Conservation (phyloP, 371 early-diverging fungal genomes). For the Mucor velutinosus region DNA sequence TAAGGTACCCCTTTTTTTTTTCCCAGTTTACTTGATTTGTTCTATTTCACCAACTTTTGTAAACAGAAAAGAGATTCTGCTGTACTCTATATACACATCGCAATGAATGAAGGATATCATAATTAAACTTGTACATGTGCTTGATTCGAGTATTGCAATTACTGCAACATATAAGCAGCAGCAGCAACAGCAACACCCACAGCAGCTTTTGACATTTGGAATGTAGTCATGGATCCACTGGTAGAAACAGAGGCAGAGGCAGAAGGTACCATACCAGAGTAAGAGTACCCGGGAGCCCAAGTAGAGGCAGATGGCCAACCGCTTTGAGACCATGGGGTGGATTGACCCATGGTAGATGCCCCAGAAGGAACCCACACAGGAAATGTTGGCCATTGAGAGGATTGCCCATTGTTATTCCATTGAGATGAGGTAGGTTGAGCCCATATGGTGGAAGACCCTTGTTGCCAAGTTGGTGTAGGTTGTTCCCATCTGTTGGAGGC, state of each 20-base stretch:
- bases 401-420: background rate
- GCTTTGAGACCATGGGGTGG: background rate
- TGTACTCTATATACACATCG: background rate
- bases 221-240: background rate
- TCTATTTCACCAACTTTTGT: background rate
- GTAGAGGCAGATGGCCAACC: constrained; percentile 1
- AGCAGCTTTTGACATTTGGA: constrained; percentile 7
- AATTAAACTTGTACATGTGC: background rate
- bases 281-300: background rate
- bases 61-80: background rate
- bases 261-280: background rate
- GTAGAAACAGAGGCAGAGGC: constrained; percentile 6
- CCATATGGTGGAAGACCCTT: constrained; percentile 8
- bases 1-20: background rate
- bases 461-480: background rate
- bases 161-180: constrained; percentile 8
- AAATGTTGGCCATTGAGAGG: background rate
- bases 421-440: background rate
- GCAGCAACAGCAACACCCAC: constrained; percentile 1
- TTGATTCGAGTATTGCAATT: background rate
- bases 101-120: background rate
- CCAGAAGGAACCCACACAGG: constrained; percentile 1
- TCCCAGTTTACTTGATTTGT: background rate
- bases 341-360: background rate
- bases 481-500: background rate